Base-by-base conservation (phyloP, 2,329 filamentous ascomycete genomes). In the Fusarium subtropicale region DNA sequence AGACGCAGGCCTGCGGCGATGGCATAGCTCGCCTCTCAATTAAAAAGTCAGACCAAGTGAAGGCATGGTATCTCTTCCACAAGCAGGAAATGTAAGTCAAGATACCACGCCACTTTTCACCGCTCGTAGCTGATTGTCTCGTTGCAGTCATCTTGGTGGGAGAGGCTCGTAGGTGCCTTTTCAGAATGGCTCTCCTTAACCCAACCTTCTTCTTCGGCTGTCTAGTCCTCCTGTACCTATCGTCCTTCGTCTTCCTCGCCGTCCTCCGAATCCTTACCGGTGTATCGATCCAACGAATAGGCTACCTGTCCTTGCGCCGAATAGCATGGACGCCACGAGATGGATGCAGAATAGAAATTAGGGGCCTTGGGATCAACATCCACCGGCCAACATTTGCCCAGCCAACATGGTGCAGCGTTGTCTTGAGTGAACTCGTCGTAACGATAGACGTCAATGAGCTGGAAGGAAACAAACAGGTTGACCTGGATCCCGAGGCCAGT, bases 311-410 rank as follows among this genome's bases (percentile, higher is more conserved):
- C 36, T 85, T 99, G 71, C 91, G 95, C 69, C 91, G 95, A 72
- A 91, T 99, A 66, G 91, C 94, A 60, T 98, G 97, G 79, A 93
- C 92, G 16, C 93, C 93, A 30, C 90, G 87, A 79, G 93, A 97
- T 87, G 96, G 96, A 73, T 84, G 97, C 75, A 91, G 91, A 75
- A 89, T 99, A 79, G 93, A 97, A 79, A 90, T 99, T 59, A 90
- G 96, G 52, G 93, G 94, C 52, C 85, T 99, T 54, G 94, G 96
- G 45, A 85, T 99, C 74, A 91, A 92, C 60, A 81, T 98, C 68
- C 96, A 99, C 81, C 90, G 94, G 7, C 96, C 96, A 15, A 98
- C 96, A 8, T 98, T 99, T 80, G 93, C 95, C 47, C 94, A 98
- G 79, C 96, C 96, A 45, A 98, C 97, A 67, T 98, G 95, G 94